Percentiles rank a stretch among this genome's conserved stretches.
These are phyloP conservation scores for Inga oerstediana DNA, from an alignment of 306 rosid genomes.

Conservation along the genomic window DNA sequence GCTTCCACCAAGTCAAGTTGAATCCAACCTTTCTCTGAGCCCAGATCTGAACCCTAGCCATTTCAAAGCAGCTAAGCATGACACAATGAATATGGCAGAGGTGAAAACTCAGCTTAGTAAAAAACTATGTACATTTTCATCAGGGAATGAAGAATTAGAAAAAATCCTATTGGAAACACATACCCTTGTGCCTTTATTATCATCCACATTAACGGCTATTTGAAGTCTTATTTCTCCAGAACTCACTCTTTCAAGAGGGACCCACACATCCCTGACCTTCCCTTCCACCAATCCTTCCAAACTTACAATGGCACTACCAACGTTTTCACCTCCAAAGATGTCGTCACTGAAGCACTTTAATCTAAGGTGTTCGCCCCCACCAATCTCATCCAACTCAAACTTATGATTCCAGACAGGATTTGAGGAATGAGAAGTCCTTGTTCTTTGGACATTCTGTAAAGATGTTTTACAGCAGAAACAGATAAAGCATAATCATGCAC, in stretches of 20 bases:
- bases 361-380: constrained; percentile 65
- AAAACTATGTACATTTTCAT: not conserved
- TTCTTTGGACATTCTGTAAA: constrained; percentile 64
- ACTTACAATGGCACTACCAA: constrained; percentile 72
- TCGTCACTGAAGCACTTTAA: constrained; percentile 65
- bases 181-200: constrained; percentile 63
- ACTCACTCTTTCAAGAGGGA: constrained; percentile 72
- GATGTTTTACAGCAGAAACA: constrained; percentile 20
- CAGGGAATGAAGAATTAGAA: not conserved
- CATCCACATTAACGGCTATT: constrained; percentile 56
- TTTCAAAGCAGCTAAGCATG: constrained; percentile 6
- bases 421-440: constrained; percentile 49
- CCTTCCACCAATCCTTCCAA: constrained; percentile 72
- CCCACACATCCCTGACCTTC: constrained; percentile 62
- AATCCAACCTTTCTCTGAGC: constrained; percentile 59
- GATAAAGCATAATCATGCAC: constrained; percentile 15
- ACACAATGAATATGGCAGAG: not conserved
- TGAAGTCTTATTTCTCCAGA: constrained; percentile 76
- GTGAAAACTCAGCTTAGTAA: constrained; percentile 6
- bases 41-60: constrained; percentile 49
- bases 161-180: constrained; percentile 13
- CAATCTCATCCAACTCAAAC: constrained; percentile 74
- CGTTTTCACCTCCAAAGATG: constrained; percentile 57
- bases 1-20: constrained; percentile 71
- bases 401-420: constrained; percentile 62